A percentile compares a stretch with the other conserved stretches of the same genome.
Evolutionary conservation across 169 alveolate genomes (phyloP).

Genomic region (Eimeria maxima): DNA sequence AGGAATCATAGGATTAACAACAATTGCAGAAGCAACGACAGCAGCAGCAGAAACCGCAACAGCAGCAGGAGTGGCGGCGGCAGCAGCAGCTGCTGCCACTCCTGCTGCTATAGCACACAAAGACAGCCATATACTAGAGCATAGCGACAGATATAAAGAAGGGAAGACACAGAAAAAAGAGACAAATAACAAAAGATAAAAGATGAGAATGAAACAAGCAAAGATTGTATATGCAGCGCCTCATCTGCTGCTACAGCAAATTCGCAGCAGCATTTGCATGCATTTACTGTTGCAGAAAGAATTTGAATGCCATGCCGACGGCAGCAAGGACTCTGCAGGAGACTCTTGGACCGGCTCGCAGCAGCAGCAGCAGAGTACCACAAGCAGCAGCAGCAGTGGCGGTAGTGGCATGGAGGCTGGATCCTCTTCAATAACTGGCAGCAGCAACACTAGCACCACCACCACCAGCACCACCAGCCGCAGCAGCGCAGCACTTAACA

Average conservation of each 20-base stretch:
- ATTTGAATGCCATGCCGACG: conserved; percentile 92
- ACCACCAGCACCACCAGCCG: conserved; percentile 60
- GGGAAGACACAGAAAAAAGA: neutral
- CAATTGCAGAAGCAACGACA: too few relatives aligned
- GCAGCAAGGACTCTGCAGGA: conserved; percentile 4
- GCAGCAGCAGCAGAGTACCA: neutral
- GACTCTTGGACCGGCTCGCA: neutral
- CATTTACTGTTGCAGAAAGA: conserved; percentile 85
- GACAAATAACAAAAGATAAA: neutral
- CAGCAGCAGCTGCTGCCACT: neutral
- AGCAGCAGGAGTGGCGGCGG: neutral
- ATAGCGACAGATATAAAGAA: neutral
- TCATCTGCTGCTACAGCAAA: neutral
- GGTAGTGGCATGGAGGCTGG: neutral
- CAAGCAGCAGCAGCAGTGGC: conserved; percentile 42
- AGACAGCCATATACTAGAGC: neutral
- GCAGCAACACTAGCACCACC: neutral
- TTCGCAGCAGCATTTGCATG: neutral
- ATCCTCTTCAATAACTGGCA: neutral
- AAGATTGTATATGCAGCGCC: neutral
- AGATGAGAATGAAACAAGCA: too few relatives aligned
- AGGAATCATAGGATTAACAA: neutral
- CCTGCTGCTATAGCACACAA: neutral
- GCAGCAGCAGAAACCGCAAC: neutral
- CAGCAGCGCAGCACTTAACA: conserved; percentile 90